Conservation (phyloP, 2,329 filamentous ascomycete species). For the Emydomyces testavorans region DNA sequence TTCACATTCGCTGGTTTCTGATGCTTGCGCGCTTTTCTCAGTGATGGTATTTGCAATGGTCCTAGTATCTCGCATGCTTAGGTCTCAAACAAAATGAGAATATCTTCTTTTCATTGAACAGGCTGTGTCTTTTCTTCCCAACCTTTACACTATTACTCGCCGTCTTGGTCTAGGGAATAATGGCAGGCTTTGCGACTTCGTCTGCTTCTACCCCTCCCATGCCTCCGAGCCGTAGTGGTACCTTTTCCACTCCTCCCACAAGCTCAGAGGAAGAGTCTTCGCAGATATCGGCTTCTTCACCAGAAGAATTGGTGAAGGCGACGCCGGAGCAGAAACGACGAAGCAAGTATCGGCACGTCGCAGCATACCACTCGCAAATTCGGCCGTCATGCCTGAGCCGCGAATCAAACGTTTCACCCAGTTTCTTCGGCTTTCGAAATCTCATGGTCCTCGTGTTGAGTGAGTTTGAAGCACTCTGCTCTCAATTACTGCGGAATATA, state of each 20-base stretch:
- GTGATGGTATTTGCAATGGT: background rate
- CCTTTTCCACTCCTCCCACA: background rate
- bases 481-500: background rate
- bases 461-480: conserved; percentile 33
- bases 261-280: conserved; percentile 6
- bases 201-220: background rate
- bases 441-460: conserved; percentile 87
- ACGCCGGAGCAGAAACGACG: conserved; percentile 26
- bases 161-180: background rate
- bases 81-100: background rate
- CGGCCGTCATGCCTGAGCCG: conserved; percentile 75
- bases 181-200: background rate
- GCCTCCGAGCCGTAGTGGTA: background rate
- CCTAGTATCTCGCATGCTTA: conserved; percentile 1
- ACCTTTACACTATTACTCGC: background rate
- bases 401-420: conserved; percentile 62
- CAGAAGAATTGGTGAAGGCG: background rate
- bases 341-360: conserved; percentile 81
- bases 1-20: background rate
- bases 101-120: background rate
- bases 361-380: conserved; percentile 63
- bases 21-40: background rate
- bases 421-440: conserved; percentile 88
- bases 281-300: background rate
- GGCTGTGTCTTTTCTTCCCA: background rate